Evolutionary conservation across 495 filamentous ascomycete genomes (phyloP).

Genomic region (Podospora bellae-mahoneyi): DNA sequence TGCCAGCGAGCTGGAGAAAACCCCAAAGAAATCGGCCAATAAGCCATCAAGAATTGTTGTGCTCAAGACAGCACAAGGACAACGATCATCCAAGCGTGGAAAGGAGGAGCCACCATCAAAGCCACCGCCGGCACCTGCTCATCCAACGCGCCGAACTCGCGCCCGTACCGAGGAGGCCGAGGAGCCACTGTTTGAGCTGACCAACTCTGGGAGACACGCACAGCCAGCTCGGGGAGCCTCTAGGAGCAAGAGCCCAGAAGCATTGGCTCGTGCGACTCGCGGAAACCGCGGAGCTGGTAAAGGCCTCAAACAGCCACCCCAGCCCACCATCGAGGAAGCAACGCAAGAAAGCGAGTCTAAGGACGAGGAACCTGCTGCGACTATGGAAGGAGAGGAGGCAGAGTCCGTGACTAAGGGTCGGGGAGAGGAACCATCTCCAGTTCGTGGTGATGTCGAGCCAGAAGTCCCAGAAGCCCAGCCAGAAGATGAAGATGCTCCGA

Average conservation of each 20-base stretch:
- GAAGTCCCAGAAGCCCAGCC: constrained; percentile 5
- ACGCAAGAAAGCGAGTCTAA: constrained; percentile 46
- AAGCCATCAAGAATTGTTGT: constrained; percentile 28
- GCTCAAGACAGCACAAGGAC: constrained; percentile 24
- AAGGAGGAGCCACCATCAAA: constrained; percentile 15
- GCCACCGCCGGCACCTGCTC: constrained; percentile 16
- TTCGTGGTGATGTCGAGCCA: constrained; percentile 11
- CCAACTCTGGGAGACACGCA: constrained; percentile 74
- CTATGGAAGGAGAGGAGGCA: constrained; percentile 33
- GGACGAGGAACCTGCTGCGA: constrained; percentile 24
- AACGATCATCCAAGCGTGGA: constrained; percentile 20
- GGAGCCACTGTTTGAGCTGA: constrained; percentile 50
- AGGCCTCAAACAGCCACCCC: constrained; percentile 57
- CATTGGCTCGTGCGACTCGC: constrained; percentile 39
- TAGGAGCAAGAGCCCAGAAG: constrained; percentile 64
- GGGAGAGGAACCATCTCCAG: constrained; percentile 9
- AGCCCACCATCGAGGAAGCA: constrained; percentile 56
- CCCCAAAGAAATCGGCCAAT: constrained; percentile 19
- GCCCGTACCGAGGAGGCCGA: constrained; percentile 48
- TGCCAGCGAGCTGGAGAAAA: constrained; percentile 23
- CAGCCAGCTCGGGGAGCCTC: constrained; percentile 45
- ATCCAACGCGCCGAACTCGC: constrained; percentile 41
- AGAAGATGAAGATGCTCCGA: constrained; percentile 17
- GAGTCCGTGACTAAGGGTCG: constrained; percentile 30
- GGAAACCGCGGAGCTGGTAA: constrained; percentile 55